Conservation (phyloP, 2,329 filamentous ascomycete genomes). For the Thermoascus crustaceus region DNA sequence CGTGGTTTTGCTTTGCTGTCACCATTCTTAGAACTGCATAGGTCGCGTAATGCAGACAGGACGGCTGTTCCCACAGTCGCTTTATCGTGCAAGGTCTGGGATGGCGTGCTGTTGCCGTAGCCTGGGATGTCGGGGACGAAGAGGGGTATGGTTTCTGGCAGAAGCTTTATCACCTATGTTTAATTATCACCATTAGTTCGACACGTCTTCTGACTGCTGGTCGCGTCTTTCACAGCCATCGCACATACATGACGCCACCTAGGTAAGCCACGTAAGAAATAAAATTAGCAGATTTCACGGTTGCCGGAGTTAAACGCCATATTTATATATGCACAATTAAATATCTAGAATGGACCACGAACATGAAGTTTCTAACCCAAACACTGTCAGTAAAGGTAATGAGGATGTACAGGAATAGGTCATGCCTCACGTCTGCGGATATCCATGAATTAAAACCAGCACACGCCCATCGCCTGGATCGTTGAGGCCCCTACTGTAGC, state of each 20-base stretch:
- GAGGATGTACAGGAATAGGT: constrained; percentile 6
- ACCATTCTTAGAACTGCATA: neutral
- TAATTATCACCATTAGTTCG: neutral
- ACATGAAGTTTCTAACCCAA: constrained; percentile 5
- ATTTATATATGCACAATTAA: too few species aligned
- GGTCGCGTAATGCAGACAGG: constrained; percentile 7
- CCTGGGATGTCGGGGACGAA: constrained; percentile 43
- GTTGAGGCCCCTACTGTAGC: constrained; percentile 24
- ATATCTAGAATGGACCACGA: too few species aligned
- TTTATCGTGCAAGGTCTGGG: constrained; percentile 15
- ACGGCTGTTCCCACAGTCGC: constrained; percentile 10
- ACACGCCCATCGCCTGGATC: constrained; percentile 20
- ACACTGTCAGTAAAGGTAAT: neutral
- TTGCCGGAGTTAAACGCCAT: neutral
- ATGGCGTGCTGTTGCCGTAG: constrained; percentile 37
- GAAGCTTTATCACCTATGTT: constrained; percentile 28
- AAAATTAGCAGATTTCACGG: neutral
- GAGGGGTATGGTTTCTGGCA: constrained; percentile 34
- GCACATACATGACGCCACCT: constrained; percentile 7
- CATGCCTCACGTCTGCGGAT: constrained; percentile 36
- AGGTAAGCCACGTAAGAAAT: neutral
- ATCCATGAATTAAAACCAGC: constrained; percentile 39
- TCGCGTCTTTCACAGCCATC: too few species aligned
- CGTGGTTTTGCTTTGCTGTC: neutral
- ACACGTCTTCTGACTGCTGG: neutral